Evolutionary conservation across 2,329 filamentous ascomycete genomes (phyloP), one percentile per base, ranked within the genome.

Genomic region (Colletotrichum melonis): DNA sequence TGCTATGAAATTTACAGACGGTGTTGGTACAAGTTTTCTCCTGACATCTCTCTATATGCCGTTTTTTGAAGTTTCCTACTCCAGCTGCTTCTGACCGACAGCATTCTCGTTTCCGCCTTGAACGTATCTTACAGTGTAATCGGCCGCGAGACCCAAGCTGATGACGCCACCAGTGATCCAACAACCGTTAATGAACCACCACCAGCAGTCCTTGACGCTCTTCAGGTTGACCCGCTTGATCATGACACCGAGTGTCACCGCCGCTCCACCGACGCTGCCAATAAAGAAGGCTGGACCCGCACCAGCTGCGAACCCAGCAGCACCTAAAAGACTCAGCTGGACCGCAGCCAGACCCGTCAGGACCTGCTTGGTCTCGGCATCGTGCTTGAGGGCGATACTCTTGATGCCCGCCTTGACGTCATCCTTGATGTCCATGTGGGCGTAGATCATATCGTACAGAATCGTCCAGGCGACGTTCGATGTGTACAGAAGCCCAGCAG

Each of bases 371-470:
- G 94, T 95, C 74, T 95, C 88, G 5, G 89, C 87, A 75, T 94
- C 92, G 77, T 97, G 94, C 80, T 93, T 92, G 52, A 97, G 85
- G 1, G 93, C 95, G 77, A 97, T 97, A 78, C 92, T 94, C 86
- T 96, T 97, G 84, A 97, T 97, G 9, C 95, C 95, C 0, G 92
- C 94, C 81, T 95, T 95, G 74, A 88, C 91, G 79, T 97, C 95
- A 77, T 97, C 94, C 78, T 92, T 92, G 81, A 96, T 93, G 78
- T 97, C 95, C 92, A 97, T 96, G 80, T 97, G 95, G 16, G 95
- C 95, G 81, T 97, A 97, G 38, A 97, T 95, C 91, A 97, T 97
- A 81, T 97, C 95, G 81, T 97, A 97, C 52, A 97, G 84, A 30
- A 97, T 88, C 0, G 94, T 97, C 95, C 95, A 97, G 3, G 94